Evolutionary conservation across 129 eudicot genomes (phyloP).

Genomic region (Tanacetum coccineum): DNA sequence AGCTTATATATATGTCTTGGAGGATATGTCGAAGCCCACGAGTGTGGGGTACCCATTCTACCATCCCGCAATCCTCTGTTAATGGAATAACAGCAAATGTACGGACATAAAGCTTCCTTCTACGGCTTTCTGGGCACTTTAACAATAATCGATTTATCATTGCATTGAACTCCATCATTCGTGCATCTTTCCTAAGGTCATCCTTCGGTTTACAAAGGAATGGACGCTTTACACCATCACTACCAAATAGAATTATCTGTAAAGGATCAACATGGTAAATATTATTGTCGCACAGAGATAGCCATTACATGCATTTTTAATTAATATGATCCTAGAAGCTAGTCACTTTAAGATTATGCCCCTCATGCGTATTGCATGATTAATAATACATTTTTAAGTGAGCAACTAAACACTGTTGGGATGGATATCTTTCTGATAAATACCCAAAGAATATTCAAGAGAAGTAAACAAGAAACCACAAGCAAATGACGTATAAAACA

Average conservation of each 20-base stretch:
- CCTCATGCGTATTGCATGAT: no score
- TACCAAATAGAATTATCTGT: slow-evolving; percentile 86
- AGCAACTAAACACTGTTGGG: no score
- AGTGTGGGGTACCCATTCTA: slow-evolving; percentile 99
- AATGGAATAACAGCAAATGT: slow-evolving; percentile 94
- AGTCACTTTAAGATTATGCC: no score
- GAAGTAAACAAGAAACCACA: no score
- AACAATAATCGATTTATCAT: slow-evolving; percentile 91
- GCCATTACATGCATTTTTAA: background rate
- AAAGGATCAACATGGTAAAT: slow-evolving; percentile 13
- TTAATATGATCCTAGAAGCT: no score
- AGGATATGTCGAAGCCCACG: slow-evolving; percentile 98
- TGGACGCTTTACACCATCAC: slow-evolving; percentile 85
- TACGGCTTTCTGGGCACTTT: slow-evolving; percentile 90
- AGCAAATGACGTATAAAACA: no score
- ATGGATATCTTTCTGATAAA: no score
- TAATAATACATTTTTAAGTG: no score
- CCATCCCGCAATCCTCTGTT: slow-evolving; percentile 99
- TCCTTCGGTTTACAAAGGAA: slow-evolving; percentile 98
- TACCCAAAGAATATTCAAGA: no score
- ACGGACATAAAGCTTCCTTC: slow-evolving; percentile 88
- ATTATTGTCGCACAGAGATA: background rate
- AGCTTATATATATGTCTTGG: slow-evolving; percentile 91
- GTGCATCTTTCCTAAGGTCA: slow-evolving; percentile 96
- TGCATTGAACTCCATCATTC: slow-evolving; percentile 99